These are phyloP conservation scores for Spathaspora sp. DNA, from an alignment of 1,139 yeast species.

Conservation along the genomic window DNA sequence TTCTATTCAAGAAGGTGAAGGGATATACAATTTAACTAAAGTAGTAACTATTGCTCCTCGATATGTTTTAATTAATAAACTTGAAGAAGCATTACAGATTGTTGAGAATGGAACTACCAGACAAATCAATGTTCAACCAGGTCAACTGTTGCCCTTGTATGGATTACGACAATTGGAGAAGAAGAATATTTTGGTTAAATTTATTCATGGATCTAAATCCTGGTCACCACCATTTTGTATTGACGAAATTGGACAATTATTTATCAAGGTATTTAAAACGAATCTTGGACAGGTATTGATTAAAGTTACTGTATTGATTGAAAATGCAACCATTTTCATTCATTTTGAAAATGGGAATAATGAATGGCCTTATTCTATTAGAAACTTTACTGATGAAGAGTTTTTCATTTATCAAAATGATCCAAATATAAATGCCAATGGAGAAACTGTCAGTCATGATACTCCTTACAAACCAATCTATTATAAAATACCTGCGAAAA, in stretches of 20 bases:
- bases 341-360: conserved; percentile 71
- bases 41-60: conserved; percentile 83
- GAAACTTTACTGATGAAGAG: conserved; percentile 85
- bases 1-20: conserved; percentile 80
- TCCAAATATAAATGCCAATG: conserved; percentile 75
- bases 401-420: conserved; percentile 84
- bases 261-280: conserved; percentile 64
- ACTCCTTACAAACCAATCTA: conserved; percentile 67
- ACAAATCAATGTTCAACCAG: conserved; percentile 44
- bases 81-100: conserved; percentile 55
- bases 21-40: conserved; percentile 74
- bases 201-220: conserved; percentile 50
- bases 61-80: conserved; percentile 66
- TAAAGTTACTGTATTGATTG: conserved; percentile 72
- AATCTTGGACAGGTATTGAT: conserved; percentile 67
- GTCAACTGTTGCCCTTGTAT: conserved; percentile 62
- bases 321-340: conserved; percentile 78
- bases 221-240: conserved; percentile 92
- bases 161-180: conserved; percentile 48
- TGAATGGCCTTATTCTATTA: conserved; percentile 89
- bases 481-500: conserved; percentile 80
- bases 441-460: conserved; percentile 52
- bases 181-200: conserved; percentile 60
- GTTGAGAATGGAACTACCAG: conserved; percentile 70
- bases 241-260: conserved; percentile 80